These are phyloP conservation scores for Malus fusca DNA, from an alignment of 306 rosid species.

Conservation along the genomic window DNA sequence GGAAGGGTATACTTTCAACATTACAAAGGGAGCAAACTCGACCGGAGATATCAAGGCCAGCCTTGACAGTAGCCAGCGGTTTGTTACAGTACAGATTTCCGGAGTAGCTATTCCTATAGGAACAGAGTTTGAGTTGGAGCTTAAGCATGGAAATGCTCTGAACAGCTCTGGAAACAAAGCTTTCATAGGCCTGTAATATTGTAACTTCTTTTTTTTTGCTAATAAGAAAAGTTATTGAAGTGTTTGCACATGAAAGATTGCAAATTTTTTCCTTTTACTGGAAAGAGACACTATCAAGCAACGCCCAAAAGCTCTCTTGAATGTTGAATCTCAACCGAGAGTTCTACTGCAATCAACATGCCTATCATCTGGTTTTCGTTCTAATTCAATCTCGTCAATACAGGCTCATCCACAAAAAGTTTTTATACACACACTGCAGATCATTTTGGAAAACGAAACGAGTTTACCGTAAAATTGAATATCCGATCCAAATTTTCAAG, in stretches of 20 bases:
- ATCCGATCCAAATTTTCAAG: not conserved
- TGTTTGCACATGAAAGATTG: not conserved
- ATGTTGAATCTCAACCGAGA: not conserved
- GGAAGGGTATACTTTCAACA: constrained; percentile 13
- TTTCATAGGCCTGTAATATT: not conserved
- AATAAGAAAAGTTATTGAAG: not conserved
- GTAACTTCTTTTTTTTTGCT: not conserved
- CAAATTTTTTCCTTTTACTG: too few relatives aligned
- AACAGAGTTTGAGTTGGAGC: constrained; percentile 46
- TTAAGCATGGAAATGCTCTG: not conserved
- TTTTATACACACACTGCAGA: not conserved
- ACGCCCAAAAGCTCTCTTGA: not conserved
- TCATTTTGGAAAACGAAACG: not conserved
- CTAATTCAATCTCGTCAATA: not conserved
- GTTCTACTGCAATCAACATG: not conserved
- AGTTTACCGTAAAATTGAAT: not conserved
- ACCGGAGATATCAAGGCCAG: constrained; percentile 13
- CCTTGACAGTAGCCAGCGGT: constrained; percentile 22
- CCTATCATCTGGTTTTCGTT: not conserved
- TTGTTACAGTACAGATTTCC: constrained; percentile 32
- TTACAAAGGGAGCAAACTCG: constrained; percentile 22
- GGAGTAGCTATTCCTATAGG: constrained; percentile 48
- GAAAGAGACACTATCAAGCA: not conserved
- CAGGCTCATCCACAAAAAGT: not conserved
- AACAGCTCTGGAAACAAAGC: not conserved